Base-by-base conservation (phyloP, 176 grass and related monocot genomes). In the Paspalum vaginatum region DNA sequence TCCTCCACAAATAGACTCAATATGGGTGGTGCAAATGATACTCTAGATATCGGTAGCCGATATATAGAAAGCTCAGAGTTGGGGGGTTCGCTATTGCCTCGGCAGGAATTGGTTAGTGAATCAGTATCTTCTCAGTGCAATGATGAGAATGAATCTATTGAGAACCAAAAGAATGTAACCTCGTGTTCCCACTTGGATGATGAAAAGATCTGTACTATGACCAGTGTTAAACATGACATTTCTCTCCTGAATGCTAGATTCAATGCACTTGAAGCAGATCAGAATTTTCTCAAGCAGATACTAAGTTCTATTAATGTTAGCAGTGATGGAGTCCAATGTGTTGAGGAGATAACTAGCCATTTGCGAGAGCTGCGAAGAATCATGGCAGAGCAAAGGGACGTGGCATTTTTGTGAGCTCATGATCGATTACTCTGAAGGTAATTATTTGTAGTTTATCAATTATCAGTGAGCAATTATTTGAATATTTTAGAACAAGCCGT, bases 321-420 rank as follows among this genome's bases (percentile, higher is more conserved):
- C 20, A 74, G 61, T 77, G 82, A 86, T 66, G 88, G 76, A 1
- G 71, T 84, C 62, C 80, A 88, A 40, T 88, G 48, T 79, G 47
- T 94, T 62, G 72, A 81, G 32, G 92, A 94, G 83, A 94, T 94
- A 84, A 86, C 52, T 60, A 76, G 65, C 61, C 85, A 94, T 49
- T 77, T 94, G 57, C 56, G 85, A 85, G 92, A 88, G 52, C 24
- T 94, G 59, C 74, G 78, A 63, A 90, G 78, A 87, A 87, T 87
- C 24, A 52, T 55, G 61, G 79, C 78, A 44, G 79, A 84, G 45
- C 67, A 80, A 76, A 87, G 85, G 75, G 77, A 82, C 15, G 82
- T 22, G 61, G 10, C 78, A 72, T 65, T 40, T 73, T 39, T 72
- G 72, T 78, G 58, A 68, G 21, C 72, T 79, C 50, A 42, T 61